Conservation (phyloP, 129 eudicot species). For the Flaveria brownii region DNA sequence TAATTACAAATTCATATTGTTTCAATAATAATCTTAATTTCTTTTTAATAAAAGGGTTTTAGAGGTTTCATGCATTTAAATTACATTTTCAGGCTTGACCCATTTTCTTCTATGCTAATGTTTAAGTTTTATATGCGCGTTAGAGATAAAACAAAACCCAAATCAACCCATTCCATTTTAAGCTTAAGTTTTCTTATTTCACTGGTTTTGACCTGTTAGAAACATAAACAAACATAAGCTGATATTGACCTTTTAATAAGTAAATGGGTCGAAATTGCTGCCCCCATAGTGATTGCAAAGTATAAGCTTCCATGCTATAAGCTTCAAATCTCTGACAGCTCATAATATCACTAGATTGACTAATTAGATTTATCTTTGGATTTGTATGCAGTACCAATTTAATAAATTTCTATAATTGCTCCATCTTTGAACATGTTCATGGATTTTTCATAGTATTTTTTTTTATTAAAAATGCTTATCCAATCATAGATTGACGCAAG, state of each 20-base stretch:
- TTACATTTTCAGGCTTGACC: not conserved
- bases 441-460: not conserved
- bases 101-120: not conserved
- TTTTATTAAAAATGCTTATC: not conserved
- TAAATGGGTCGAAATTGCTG: not conserved
- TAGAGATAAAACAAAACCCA: not conserved
- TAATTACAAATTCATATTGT: too few relatives aligned
- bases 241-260: not conserved
- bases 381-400: not conserved
- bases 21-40: too few relatives aligned
- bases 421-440: not conserved
- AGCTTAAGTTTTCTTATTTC: not conserved
- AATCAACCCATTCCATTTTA: not conserved
- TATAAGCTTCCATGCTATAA: slow-evolving; percentile 8
- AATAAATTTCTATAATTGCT: not conserved
- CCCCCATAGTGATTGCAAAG: not conserved
- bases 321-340: not conserved
- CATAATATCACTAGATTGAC: not conserved
- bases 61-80: too few relatives aligned
- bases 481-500: not conserved
- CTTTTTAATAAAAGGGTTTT: too few relatives aligned
- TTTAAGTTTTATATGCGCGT: not conserved
- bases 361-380: slow-evolving; percentile 7
- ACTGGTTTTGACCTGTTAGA: not conserved
- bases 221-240: not conserved